Evolutionary conservation across 164 flowering plant genomes (phyloP).

Genomic region (Vitis rotundifolia): DNA sequence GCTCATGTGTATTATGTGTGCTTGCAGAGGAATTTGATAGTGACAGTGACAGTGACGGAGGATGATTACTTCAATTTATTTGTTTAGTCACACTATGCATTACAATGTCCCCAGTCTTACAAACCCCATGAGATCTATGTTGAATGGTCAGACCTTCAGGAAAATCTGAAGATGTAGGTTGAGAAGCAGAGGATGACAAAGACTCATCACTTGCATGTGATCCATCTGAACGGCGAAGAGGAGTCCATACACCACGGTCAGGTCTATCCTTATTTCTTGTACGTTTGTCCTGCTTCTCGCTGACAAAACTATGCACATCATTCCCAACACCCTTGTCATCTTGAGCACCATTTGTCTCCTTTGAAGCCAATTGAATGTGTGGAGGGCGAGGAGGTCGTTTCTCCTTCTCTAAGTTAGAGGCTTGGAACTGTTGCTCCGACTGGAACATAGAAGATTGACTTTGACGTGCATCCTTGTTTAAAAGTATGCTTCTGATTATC

Average conservation of each 20-base stretch:
- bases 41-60: background rate
- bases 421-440: slow-evolving; percentile 49
- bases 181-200: slow-evolving; percentile 49
- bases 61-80: background rate
- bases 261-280: slow-evolving; percentile 74
- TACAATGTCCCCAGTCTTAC: background rate
- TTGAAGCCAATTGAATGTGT: slow-evolving; percentile 29
- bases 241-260: slow-evolving; percentile 86
- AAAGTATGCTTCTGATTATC: slow-evolving; percentile 60
- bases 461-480: slow-evolving; percentile 59
- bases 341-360: slow-evolving; percentile 45
- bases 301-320: slow-evolving; percentile 38
- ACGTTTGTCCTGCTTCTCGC: slow-evolving; percentile 66
- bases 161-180: slow-evolving; percentile 40
- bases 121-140: too few species aligned
- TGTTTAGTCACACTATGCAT: background rate
- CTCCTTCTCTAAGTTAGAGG: slow-evolving; percentile 52
- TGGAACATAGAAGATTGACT: slow-evolving; percentile 36
- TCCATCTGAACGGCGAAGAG: slow-evolving; percentile 75
- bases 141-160: slow-evolving; percentile 42
- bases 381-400: slow-evolving; percentile 66
- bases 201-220: slow-evolving; percentile 67
- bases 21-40: too few species aligned
- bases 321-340: slow-evolving; percentile 48
- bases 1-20: background rate